Conservation (phyloP, 2,329 filamentous ascomycete species). For the Pseudogymnoascus sp. region DNA sequence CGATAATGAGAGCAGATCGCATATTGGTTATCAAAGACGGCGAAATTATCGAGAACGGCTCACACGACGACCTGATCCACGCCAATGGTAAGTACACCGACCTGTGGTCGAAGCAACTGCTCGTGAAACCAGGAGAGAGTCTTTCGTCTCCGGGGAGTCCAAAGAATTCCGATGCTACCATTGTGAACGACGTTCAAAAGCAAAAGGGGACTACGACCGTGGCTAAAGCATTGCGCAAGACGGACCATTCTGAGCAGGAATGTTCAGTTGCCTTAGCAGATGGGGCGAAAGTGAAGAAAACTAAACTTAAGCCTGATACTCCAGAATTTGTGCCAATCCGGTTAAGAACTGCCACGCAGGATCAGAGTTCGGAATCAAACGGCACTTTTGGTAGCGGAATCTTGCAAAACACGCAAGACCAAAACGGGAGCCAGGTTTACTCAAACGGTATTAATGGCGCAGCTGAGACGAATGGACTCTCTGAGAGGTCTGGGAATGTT, state of each 20-base stretch:
- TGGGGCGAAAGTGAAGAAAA: slow-evolving; percentile 8
- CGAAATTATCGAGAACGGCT: slow-evolving; percentile 43
- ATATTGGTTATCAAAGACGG: slow-evolving; percentile 48
- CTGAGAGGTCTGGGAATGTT: background rate
- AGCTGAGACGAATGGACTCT: background rate
- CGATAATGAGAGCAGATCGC: slow-evolving; percentile 44
- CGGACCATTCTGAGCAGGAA: slow-evolving; percentile 5
- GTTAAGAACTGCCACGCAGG: slow-evolving; percentile 5
- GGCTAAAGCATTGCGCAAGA: slow-evolving; percentile 1
- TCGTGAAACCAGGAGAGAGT: slow-evolving; percentile 22
- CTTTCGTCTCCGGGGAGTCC: slow-evolving; percentile 22
- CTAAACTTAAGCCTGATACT: slow-evolving; percentile 33
- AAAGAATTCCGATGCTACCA: slow-evolving; percentile 20
- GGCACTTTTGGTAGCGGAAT: background rate
- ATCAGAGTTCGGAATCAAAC: background rate
- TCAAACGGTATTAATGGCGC: background rate
- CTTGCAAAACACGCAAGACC: background rate
- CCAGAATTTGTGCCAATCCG: slow-evolving; percentile 32
- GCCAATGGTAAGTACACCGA: slow-evolving; percentile 42
- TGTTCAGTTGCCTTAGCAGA: background rate
- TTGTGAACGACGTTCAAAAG: slow-evolving; percentile 26
- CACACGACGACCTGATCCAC: slow-evolving; percentile 40
- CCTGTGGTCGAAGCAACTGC: slow-evolving; percentile 43
- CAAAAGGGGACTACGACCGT: slow-evolving; percentile 7
- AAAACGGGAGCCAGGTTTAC: background rate